Evolutionary conservation across 2,329 filamentous ascomycete species (phyloP).

Genomic region (Dothiorella sarmentorum): DNA sequence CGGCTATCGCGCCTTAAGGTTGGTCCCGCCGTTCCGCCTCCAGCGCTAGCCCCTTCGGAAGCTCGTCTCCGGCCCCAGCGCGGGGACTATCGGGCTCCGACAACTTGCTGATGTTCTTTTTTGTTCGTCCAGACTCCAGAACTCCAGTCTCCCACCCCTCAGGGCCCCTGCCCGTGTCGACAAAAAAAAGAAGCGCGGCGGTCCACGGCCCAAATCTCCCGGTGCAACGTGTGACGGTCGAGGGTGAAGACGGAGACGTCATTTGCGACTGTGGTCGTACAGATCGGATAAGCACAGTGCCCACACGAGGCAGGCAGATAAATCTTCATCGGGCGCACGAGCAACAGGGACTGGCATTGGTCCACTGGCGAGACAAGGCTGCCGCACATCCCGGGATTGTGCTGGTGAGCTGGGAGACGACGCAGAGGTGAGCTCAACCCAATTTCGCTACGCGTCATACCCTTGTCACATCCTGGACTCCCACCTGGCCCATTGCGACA

Average conservation of each 20-base stretch:
- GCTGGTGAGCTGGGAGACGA: constrained; percentile 10
- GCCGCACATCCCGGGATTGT: constrained; percentile 14
- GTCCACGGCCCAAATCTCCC: constrained; percentile 9
- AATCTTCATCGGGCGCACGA: constrained; percentile 18
- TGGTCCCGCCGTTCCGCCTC: constrained; percentile 18
- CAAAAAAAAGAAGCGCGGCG: constrained; percentile 17
- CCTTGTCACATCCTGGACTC: constrained; percentile 9
- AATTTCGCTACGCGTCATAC: constrained; percentile 19
- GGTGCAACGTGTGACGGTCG: constrained; percentile 14
- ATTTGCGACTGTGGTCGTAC: constrained; percentile 17
- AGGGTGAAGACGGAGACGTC: constrained; percentile 19
- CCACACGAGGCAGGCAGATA: not conserved
- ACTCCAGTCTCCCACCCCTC: not conserved
- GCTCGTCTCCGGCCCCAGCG: not conserved
- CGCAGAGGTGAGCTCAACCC: constrained; percentile 16
- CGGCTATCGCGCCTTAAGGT: constrained; percentile 18
- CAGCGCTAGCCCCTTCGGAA: constrained; percentile 2
- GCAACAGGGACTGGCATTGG: constrained; percentile 7
- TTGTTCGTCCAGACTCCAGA: not conserved
- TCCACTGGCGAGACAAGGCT: constrained; percentile 2
- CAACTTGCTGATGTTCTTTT: not conserved
- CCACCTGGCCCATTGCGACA: constrained; percentile 15
- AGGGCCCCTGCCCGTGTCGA: constrained; percentile 7
- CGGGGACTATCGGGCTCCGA: not conserved
- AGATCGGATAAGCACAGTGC: constrained; percentile 9